A percentile compares a stretch with the other conserved stretches of the same genome.
Conservation (phyloP, 1,139 yeast species). For the Kluyveromyces marxianus region DNA sequence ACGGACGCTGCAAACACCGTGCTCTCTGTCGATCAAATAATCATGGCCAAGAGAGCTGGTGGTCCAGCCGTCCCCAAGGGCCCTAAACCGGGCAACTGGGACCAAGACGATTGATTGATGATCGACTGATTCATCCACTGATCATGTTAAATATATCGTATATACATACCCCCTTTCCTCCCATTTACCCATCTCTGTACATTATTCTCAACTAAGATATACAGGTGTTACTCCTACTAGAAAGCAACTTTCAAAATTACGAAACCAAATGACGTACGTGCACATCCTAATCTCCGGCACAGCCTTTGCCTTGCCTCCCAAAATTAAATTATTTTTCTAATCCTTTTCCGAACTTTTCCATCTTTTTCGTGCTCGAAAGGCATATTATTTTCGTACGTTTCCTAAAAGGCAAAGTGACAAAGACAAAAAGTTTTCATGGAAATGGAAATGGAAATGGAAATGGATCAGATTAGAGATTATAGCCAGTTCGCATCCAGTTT, state of each 20-base stretch:
- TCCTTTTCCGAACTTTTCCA: no score
- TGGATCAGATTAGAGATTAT: neutral
- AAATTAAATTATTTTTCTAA: neutral
- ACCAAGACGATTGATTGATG: slow-evolving; percentile 64
- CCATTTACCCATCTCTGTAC: neutral
- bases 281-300: no score
- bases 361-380: no score
- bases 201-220: neutral
- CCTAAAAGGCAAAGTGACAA: neutral
- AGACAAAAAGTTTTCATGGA: slow-evolving; percentile 1
- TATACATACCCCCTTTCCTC: neutral
- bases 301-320: neutral
- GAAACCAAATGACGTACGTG: no score
- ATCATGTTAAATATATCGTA: neutral
- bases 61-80: slow-evolving; percentile 89
- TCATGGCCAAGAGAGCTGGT: slow-evolving; percentile 86
- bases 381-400: no score
- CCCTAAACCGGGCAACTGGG: slow-evolving; percentile 94
- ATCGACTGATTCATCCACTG: no score
- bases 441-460: neutral
- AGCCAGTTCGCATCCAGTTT: no score
- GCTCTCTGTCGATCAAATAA: slow-evolving; percentile 73
- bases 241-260: no score
- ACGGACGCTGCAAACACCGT: slow-evolving; percentile 94
- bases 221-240: no score